A percentile compares a stretch with the other conserved stretches of the same genome.
Conservation (phyloP, 441 rosid genomes). For the Daphne laureola region DNA sequence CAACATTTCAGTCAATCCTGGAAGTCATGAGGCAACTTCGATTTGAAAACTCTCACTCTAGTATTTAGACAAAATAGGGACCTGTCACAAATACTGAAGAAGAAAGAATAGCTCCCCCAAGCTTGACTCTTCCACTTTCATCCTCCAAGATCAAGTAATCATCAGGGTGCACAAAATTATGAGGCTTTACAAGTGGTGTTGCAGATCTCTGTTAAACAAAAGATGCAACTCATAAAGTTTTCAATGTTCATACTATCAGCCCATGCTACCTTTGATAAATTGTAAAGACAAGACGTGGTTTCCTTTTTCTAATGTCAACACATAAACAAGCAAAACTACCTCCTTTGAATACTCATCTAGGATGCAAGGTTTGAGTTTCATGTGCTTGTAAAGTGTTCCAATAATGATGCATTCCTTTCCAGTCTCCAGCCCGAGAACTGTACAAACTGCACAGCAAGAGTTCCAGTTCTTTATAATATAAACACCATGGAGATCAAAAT, state of each 20-base stretch:
- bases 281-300: background rate
- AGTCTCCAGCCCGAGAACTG: slow-evolving; percentile 67
- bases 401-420: slow-evolving; percentile 86
- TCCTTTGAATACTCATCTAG: slow-evolving; percentile 97
- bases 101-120: slow-evolving; percentile 50
- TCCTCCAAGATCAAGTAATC: slow-evolving; percentile 86
- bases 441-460: slow-evolving; percentile 52
- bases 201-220: slow-evolving; percentile 58
- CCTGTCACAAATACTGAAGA: slow-evolving; percentile 79
- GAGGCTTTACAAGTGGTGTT: slow-evolving; percentile 66
- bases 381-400: slow-evolving; percentile 88
- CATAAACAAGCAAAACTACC: slow-evolving; percentile 28
- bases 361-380: slow-evolving; percentile 93
- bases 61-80: slow-evolving; percentile 16
- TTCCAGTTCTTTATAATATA: background rate
- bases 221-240: slow-evolving; percentile 1
- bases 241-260: slow-evolving; percentile 5
- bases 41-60: slow-evolving; percentile 2
- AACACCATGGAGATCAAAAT: slow-evolving; percentile 3
- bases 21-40: background rate
- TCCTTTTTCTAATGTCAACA: background rate
- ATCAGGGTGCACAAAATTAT: slow-evolving; percentile 73
- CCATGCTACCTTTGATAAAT: background rate
- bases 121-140: slow-evolving; percentile 92
- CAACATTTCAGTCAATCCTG: too few relatives aligned